phyloP scores from a whole-genome alignment of 345 rosid genomes.

The Ricinus communis region DNA sequence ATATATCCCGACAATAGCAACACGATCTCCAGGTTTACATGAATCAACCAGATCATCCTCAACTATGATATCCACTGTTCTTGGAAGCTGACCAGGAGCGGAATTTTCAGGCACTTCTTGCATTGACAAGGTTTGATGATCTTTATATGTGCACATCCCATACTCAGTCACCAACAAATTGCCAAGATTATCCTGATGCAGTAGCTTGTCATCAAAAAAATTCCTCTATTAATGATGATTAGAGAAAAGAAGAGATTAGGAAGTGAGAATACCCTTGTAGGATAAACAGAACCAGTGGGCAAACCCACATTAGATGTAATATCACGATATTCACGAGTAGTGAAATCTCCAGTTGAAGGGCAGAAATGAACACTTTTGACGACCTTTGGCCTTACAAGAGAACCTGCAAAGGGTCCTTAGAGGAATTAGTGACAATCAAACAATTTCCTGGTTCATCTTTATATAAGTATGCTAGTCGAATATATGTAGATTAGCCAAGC shows the following conservation, averaged over 20 bases:
- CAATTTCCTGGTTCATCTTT: not conserved
- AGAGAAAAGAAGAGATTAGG: constrained; percentile 5
- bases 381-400: constrained; percentile 98
- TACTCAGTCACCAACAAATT: constrained; percentile 93
- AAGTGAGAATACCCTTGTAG: constrained; percentile 74
- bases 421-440: not conserved
- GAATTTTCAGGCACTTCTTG: constrained; percentile 99
- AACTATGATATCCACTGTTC: constrained; percentile 88
- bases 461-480: not conserved
- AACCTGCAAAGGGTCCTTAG: constrained; percentile 43
- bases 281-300: constrained; percentile 98
- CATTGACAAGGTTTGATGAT: constrained; percentile 94
- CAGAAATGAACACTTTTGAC: constrained; percentile 96
- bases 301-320: constrained; percentile 81
- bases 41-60: constrained; percentile 98
- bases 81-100: constrained; percentile 99
- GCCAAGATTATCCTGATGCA: constrained; percentile 80
- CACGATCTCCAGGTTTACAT: constrained; percentile 99
- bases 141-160: constrained; percentile 91
- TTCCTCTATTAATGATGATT: constrained; percentile 7
- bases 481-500: not conserved
- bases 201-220: constrained; percentile 15
- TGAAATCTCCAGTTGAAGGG: constrained; percentile 69
- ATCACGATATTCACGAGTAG: constrained; percentile 85
- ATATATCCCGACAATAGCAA: constrained; percentile 82